phyloP scores from a whole-genome alignment of 2,329 filamentous ascomycete genomes.

The Gliomastix tumulicola region DNA sequence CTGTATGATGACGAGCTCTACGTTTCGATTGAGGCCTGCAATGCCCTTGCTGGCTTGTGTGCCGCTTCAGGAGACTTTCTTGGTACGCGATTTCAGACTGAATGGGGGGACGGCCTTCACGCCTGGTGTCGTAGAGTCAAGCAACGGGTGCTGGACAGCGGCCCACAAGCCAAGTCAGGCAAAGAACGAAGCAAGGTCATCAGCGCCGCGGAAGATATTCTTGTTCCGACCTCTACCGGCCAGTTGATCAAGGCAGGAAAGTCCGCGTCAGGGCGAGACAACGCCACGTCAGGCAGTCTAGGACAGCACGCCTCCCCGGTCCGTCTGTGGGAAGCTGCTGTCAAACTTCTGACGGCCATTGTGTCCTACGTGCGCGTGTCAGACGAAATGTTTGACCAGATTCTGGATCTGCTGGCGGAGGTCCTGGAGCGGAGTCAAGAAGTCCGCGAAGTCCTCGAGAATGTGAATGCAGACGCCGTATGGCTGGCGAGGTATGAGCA shows the following conservation, averaged over 20 bases:
- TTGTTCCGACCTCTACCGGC: slow-evolving; percentile 22
- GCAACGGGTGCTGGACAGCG: slow-evolving; percentile 6
- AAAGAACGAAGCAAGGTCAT: slow-evolving; percentile 5
- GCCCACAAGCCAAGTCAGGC: slow-evolving; percentile 3
- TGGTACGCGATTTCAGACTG: slow-evolving; percentile 62
- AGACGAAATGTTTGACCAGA: slow-evolving; percentile 65
- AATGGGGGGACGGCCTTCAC: slow-evolving; percentile 56
- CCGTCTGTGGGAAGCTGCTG: slow-evolving; percentile 57
- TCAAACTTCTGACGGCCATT: slow-evolving; percentile 53
- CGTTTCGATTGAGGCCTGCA: slow-evolving; percentile 63
- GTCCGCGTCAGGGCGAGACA: slow-evolving; percentile 3
- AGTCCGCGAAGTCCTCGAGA: slow-evolving; percentile 52
- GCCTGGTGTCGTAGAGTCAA: slow-evolving; percentile 40
- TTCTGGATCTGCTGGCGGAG: slow-evolving; percentile 54
- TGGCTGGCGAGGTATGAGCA: slow-evolving; percentile 58
- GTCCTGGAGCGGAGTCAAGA: slow-evolving; percentile 35
- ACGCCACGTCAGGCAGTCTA: slow-evolving; percentile 26
- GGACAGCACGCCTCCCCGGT: slow-evolving; percentile 54
- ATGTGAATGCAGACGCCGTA: slow-evolving; percentile 66
- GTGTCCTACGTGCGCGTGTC: slow-evolving; percentile 56
- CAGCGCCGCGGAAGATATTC: slow-evolving; percentile 10
- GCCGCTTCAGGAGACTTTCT: slow-evolving; percentile 74
- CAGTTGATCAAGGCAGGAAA: slow-evolving; percentile 11
- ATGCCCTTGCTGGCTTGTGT: slow-evolving; percentile 63
- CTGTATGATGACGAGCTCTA: slow-evolving; percentile 61